Percentiles rank a stretch among this genome's conserved stretches.
phyloP scores from a whole-genome alignment of 2,329 filamentous ascomycete species.

The Diaporthe helianthi region DNA sequence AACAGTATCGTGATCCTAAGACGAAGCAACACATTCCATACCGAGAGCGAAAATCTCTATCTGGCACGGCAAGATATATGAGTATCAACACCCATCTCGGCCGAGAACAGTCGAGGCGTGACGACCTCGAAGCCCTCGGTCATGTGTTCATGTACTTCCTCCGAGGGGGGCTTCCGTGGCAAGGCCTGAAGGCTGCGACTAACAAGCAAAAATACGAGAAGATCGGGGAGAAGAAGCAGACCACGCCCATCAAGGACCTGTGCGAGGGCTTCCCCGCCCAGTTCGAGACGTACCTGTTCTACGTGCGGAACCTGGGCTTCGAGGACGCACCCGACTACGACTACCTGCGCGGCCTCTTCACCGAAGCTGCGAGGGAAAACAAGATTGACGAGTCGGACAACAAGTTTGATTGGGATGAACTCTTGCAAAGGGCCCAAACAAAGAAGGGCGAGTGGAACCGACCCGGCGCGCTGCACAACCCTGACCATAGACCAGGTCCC shows the following conservation, averaged over 20 bases:
- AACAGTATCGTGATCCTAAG: slow-evolving; percentile 98
- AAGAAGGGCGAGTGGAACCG: slow-evolving; percentile 87
- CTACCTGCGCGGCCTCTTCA: slow-evolving; percentile 95
- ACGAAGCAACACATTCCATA: slow-evolving; percentile 99
- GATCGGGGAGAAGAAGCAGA: slow-evolving; percentile 99
- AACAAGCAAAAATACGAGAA: slow-evolving; percentile 99
- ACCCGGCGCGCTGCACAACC: slow-evolving; percentile 72
- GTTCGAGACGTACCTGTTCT: slow-evolving; percentile 96
- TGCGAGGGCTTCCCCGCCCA: slow-evolving; percentile 97
- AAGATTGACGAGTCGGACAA: slow-evolving; percentile 90
- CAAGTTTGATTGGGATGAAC: slow-evolving; percentile 85
- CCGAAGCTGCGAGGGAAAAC: slow-evolving; percentile 67
- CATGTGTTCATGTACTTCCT: slow-evolving; percentile 80
- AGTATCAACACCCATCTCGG: slow-evolving; percentile 99
- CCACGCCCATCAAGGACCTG: slow-evolving; percentile 93
- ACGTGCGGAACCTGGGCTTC: slow-evolving; percentile 96
- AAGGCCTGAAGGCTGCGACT: slow-evolving; percentile 75
- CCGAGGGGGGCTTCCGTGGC: slow-evolving; percentile 74
- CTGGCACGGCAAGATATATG: slow-evolving; percentile 97
- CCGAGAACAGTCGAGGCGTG: slow-evolving; percentile 92
- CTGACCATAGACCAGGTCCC: slow-evolving; percentile 78
- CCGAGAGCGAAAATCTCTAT: slow-evolving; percentile 94
- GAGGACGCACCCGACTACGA: slow-evolving; percentile 99
- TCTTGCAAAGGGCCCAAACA: slow-evolving; percentile 42
- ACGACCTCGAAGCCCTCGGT: slow-evolving; percentile 89